These are phyloP conservation scores for Exophiala dermatitidis DNA, from an alignment of 2,329 filamentous ascomycete species.

Conservation along the genomic window DNA sequence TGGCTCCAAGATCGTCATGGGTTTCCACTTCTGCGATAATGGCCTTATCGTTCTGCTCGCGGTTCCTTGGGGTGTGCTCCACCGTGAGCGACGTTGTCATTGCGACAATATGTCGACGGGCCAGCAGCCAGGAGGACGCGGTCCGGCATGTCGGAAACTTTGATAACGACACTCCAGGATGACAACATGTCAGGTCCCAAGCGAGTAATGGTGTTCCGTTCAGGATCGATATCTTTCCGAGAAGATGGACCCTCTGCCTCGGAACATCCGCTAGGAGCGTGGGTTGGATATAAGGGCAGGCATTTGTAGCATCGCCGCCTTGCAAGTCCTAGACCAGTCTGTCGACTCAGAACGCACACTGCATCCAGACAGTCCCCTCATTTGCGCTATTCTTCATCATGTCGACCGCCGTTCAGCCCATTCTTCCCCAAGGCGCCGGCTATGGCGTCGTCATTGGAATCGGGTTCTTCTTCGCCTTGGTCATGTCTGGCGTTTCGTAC, in stretches of 20 bases:
- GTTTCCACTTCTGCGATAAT: neutral
- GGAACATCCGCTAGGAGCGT: too few relatives aligned
- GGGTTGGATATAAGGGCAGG: too few relatives aligned
- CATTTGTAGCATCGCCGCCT: too few relatives aligned
- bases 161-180: too few relatives aligned
- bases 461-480: constrained; percentile 38
- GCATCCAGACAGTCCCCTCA: neutral
- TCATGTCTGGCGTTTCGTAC: constrained; percentile 37
- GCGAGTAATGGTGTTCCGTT: too few relatives aligned
- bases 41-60: neutral
- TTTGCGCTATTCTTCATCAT: neutral
- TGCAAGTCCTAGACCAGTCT: too few relatives aligned
- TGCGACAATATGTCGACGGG: too few relatives aligned
- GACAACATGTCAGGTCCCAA: too few relatives aligned
- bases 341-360: neutral
- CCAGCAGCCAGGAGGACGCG: too few relatives aligned
- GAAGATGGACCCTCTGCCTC: too few relatives aligned
- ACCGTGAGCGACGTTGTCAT: neutral
- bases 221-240: too few relatives aligned
- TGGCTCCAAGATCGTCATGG: neutral
- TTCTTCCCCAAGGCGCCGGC: constrained; percentile 34
- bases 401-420: neutral
- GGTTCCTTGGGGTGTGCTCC: neutral
- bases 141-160: too few relatives aligned
- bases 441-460: constrained; percentile 47